Percentiles rank a stretch among this genome's conserved stretches.
These are phyloP conservation scores for Chaetomium sp. DNA, from an alignment of 2,329 filamentous ascomycete genomes.

Conservation along the genomic window DNA sequence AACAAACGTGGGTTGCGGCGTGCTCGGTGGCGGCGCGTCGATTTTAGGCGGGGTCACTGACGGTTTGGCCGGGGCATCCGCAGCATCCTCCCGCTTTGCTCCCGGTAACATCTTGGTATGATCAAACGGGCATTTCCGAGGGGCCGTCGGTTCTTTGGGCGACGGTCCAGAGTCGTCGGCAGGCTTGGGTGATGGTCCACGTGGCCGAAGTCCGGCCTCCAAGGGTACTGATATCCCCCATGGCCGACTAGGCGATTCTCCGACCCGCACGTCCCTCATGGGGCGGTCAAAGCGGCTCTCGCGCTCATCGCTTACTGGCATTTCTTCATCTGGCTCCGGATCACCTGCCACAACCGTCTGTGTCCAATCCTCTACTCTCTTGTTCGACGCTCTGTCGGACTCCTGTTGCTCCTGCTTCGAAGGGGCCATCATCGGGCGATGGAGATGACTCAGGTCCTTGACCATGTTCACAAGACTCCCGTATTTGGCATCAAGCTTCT, in stretches of 20 bases:
- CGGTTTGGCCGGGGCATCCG: conserved; percentile 25
- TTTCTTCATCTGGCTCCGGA: conserved; percentile 38
- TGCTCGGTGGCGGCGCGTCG: conserved; percentile 38
- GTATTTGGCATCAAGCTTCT: conserved; percentile 91
- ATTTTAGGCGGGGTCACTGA: conserved; percentile 33
- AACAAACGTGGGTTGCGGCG: conserved; percentile 54
- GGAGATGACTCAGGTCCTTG: conserved; percentile 81
- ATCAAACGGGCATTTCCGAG: conserved; percentile 61
- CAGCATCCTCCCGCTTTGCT: conserved; percentile 9
- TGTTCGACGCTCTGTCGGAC: conserved; percentile 58
- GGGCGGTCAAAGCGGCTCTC: conserved; percentile 79
- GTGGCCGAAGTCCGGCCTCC: conserved; percentile 44
- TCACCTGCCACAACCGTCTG: conserved; percentile 47
- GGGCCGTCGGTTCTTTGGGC: conserved; percentile 29
- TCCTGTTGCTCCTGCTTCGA: conserved; percentile 38
- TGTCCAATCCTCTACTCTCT: conserved; percentile 84
- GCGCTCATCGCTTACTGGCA: conserved; percentile 55
- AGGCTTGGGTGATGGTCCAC: conserved; percentile 60
- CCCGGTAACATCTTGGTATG: conserved; percentile 38
- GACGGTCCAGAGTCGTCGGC: conserved; percentile 49
- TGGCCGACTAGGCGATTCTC: conserved; percentile 88
- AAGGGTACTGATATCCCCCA: conserved; percentile 87
- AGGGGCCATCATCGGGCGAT: conserved; percentile 81
- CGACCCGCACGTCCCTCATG: conserved; percentile 85
- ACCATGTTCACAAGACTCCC: conserved; percentile 94